Percentiles rank a stretch among this genome's conserved stretches.
Evolutionary conservation across 176 grass and related monocot genomes (phyloP).

Genomic region (Oryza rufipogon): DNA sequence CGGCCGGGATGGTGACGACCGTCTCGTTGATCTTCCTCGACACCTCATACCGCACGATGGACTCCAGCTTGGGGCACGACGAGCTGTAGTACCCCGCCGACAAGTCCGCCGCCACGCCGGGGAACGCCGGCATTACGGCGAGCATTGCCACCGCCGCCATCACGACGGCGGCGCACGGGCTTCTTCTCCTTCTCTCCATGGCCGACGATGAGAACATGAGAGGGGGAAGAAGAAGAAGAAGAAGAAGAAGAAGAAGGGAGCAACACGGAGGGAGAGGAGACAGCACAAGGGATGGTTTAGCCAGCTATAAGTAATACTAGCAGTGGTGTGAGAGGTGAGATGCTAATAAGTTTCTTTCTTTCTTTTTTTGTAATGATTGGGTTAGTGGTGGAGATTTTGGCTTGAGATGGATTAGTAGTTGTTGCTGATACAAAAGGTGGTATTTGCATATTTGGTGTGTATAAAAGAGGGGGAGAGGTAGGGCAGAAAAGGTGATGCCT

Average conservation of each 20-base stretch:
- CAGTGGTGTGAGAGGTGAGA: neutral
- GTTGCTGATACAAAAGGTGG: too few relatives aligned
- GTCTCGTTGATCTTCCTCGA: conserved; percentile 61
- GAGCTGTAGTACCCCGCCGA: conserved; percentile 46
- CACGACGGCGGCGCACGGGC: neutral
- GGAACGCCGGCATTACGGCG: conserved; percentile 13
- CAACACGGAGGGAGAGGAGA: neutral
- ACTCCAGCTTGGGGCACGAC: conserved; percentile 53
- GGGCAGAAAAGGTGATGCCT: neutral
- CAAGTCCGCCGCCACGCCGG: neutral
- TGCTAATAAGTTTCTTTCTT: too few relatives aligned
- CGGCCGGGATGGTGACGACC: conserved; percentile 70
- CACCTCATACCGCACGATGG: conserved; percentile 54
- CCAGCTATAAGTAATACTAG: neutral
- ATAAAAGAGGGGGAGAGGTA: neutral
- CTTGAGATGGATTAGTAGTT: neutral
- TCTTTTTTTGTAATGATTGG: neutral
- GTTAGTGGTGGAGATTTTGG: too few relatives aligned
- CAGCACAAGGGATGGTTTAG: neutral
- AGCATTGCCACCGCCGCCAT: conserved; percentile 11
- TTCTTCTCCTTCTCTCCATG: conserved; percentile 37
- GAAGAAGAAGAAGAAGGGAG: too few relatives aligned
- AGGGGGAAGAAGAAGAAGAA: too few relatives aligned
- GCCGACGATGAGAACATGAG: neutral
- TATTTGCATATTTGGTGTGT: neutral